A percentile compares a stretch with the other conserved stretches of the same genome.
These are phyloP conservation scores for Aspergillus sp. DNA, from an alignment of 2,329 filamentous ascomycete species.

Conservation along the genomic window DNA sequence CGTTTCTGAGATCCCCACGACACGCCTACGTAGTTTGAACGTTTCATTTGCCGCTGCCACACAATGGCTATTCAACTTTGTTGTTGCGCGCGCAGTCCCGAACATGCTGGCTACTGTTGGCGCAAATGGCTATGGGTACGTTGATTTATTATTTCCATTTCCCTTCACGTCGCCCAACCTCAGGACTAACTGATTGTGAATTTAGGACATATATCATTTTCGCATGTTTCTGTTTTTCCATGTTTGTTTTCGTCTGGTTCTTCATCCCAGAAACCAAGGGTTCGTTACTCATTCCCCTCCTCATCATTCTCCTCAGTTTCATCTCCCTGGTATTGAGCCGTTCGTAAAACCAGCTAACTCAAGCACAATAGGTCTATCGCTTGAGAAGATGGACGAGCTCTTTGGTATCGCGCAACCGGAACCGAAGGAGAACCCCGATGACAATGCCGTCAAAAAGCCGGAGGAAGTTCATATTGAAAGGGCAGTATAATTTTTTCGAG, in stretches of 20 bases:
- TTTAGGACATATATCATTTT: conserved; percentile 69
- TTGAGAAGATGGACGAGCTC: conserved; percentile 67
- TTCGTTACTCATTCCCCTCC: conserved; percentile 22
- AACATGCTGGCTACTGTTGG: conserved; percentile 64
- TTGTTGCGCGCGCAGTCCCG: conserved; percentile 66
- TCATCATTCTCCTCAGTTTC: background rate
- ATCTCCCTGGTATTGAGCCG: too few species aligned
- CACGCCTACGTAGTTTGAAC: conserved; percentile 64
- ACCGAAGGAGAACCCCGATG: conserved; percentile 12
- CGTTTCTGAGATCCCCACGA: conserved; percentile 68
- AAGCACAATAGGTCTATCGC: conserved; percentile 38
- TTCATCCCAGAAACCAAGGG: conserved; percentile 74
- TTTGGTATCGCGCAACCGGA: conserved; percentile 54
- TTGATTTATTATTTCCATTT: conserved; percentile 10
- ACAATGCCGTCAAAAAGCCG: conserved; percentile 7
- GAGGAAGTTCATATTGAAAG: conserved; percentile 16
- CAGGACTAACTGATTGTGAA: background rate
- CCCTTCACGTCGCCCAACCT: conserved; percentile 17
- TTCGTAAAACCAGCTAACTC: background rate
- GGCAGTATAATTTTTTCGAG: conserved; percentile 2
- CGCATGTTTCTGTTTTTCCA: conserved; percentile 63
- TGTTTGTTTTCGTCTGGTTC: conserved; percentile 67
- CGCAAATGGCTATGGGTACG: conserved; percentile 49
- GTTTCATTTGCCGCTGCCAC: conserved; percentile 68
- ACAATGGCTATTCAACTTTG: conserved; percentile 74